Evolutionary conservation across 2,329 filamentous ascomycete species (phyloP).

Genomic region (Chaetoscypha palmicola): DNA sequence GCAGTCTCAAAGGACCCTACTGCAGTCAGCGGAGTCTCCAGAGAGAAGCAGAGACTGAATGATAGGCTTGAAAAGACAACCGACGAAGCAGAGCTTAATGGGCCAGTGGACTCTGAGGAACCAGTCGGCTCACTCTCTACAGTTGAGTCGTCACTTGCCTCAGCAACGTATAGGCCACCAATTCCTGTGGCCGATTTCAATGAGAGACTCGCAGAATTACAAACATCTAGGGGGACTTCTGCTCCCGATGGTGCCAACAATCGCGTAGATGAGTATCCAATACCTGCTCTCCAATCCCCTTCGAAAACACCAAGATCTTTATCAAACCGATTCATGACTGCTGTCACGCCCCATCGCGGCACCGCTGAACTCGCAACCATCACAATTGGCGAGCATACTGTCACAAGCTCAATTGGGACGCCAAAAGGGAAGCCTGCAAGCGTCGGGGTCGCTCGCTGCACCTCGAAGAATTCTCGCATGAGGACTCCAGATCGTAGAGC

Average conservation of each 20-base stretch:
- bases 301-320: constrained; percentile 20
- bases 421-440: constrained; percentile 22
- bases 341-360: constrained; percentile 17
- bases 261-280: constrained; percentile 12
- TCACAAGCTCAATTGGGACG: constrained; percentile 28
- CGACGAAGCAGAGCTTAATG: constrained; percentile 8
- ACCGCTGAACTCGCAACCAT: constrained; percentile 29
- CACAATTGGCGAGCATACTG: constrained; percentile 29
- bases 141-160: constrained; percentile 13
- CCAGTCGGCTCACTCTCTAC: constrained; percentile 18
- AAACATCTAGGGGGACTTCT: constrained; percentile 5
- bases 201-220: constrained; percentile 25
- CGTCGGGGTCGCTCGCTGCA: constrained; percentile 8
- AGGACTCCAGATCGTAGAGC: constrained; percentile 1
- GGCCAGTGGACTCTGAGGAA: constrained; percentile 14
- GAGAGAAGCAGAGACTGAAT: constrained; percentile 24
- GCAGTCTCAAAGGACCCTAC: constrained; percentile 1
- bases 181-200: constrained; percentile 29
- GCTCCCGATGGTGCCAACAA: constrained; percentile 4
- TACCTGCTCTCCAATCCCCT: constrained; percentile 24
- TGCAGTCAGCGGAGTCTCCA: constrained; percentile 16
- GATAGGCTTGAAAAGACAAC: constrained; percentile 20
- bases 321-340: constrained; percentile 20
- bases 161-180: constrained; percentile 11
- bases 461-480: constrained; percentile 5